Conservation (phyloP, 164 flowering plant species). For the Dillenia suffruticosa region DNA sequence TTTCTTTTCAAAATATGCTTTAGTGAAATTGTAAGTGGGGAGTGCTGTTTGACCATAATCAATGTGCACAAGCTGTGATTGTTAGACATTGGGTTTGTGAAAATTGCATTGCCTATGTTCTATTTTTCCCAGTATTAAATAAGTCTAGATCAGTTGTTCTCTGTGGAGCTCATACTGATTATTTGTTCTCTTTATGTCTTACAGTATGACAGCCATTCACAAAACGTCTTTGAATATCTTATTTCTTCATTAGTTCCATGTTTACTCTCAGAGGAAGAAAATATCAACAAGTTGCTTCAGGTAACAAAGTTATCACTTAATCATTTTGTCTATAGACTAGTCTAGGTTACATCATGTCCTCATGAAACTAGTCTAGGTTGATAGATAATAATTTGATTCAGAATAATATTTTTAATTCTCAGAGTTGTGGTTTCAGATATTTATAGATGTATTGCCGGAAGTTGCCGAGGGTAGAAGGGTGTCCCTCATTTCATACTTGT, state of each 20-base stretch:
- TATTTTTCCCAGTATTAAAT: too few species aligned
- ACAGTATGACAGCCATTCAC: slow-evolving; percentile 71
- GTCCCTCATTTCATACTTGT: slow-evolving; percentile 42
- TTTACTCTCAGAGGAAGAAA: slow-evolving; percentile 56
- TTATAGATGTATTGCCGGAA: slow-evolving; percentile 61
- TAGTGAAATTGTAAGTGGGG: too few species aligned
- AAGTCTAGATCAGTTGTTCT: too few species aligned
- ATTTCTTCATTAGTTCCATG: slow-evolving; percentile 73
- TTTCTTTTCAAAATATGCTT: background rate
- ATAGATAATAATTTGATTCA: background rate
- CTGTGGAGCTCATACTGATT: too few species aligned
- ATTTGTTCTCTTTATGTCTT: background rate
- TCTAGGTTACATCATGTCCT: too few species aligned
- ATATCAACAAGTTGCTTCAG: slow-evolving; percentile 55
- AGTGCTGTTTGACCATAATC: too few species aligned
- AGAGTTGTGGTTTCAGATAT: slow-evolving; percentile 42
- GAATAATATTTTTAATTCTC: slow-evolving; percentile 7
- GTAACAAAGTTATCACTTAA: slow-evolving; percentile 24
- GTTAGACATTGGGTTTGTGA: too few species aligned
- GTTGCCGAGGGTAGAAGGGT: slow-evolving; percentile 73
- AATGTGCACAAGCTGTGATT: too few species aligned
- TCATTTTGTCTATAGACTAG: too few species aligned
- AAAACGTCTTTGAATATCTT: slow-evolving; percentile 67
- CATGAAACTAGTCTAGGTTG: too few species aligned
- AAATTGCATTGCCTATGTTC: too few species aligned